These are phyloP conservation scores for Phlegmacium glaucopus DNA, from an alignment of 768 basidiomycete genomes.

Conservation along the genomic window DNA sequence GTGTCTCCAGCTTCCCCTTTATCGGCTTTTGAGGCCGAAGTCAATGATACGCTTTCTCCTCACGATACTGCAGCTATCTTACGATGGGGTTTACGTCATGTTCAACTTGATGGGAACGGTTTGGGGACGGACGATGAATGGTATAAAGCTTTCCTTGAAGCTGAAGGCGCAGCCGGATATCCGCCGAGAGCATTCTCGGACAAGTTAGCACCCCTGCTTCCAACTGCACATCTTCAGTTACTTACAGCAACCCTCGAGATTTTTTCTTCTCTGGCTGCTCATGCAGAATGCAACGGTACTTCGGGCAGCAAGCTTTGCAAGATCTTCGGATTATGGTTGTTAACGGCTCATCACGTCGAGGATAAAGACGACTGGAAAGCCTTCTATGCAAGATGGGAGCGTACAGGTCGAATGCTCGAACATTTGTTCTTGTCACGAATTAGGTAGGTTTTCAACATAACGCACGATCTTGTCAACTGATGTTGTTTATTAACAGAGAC, in stretches of 20 bases:
- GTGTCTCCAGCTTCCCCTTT: slow-evolving; percentile 37
- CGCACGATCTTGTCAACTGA: background rate
- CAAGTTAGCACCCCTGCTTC: slow-evolving; percentile 56
- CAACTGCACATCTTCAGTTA: slow-evolving; percentile 54
- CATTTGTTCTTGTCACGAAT: slow-evolving; percentile 74
- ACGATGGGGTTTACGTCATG: slow-evolving; percentile 78
- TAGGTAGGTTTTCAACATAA: slow-evolving; percentile 42
- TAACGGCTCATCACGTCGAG: slow-evolving; percentile 45
- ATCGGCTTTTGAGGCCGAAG: slow-evolving; percentile 60
- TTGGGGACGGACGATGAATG: slow-evolving; percentile 66
- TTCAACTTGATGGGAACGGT: slow-evolving; percentile 53
- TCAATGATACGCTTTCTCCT: slow-evolving; percentile 60
- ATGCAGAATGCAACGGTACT: slow-evolving; percentile 67
- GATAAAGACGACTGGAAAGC: slow-evolving; percentile 54
- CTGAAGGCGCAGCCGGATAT: slow-evolving; percentile 59
- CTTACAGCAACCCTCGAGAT: slow-evolving; percentile 56
- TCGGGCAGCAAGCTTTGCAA: slow-evolving; percentile 79
- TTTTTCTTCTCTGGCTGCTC: slow-evolving; percentile 67
- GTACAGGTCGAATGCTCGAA: slow-evolving; percentile 66
- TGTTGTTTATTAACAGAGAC: slow-evolving; percentile 40
- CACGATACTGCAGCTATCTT: slow-evolving; percentile 80
- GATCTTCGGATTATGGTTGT: slow-evolving; percentile 70
- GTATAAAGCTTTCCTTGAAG: slow-evolving; percentile 62
- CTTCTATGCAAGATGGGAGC: slow-evolving; percentile 77
- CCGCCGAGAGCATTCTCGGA: slow-evolving; percentile 62